phyloP scores from a whole-genome alignment of 2,329 filamentous ascomycete genomes.

The Stemphylium beticola region DNA sequence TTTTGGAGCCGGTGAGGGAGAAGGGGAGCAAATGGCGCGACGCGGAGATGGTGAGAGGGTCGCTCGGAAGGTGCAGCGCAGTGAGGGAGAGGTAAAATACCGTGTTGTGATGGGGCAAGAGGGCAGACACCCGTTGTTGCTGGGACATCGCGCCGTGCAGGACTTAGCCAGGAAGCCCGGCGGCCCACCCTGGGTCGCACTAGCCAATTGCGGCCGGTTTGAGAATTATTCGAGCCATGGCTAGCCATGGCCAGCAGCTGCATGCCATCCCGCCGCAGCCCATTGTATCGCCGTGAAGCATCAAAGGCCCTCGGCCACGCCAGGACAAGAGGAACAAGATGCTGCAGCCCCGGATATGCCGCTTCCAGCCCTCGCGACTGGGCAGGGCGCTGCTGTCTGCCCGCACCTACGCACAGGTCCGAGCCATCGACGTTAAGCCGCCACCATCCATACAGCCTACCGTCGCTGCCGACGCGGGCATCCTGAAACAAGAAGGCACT shows the following conservation, averaged over 20 bases:
- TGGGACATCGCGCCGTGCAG: constrained; percentile 19
- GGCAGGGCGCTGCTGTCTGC: constrained; percentile 55
- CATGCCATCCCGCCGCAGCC: constrained; percentile 25
- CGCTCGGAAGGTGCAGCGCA: constrained; percentile 21
- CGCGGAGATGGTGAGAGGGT: not conserved
- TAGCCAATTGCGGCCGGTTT: constrained; percentile 34
- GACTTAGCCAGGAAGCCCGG: constrained; percentile 14
- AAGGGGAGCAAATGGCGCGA: constrained; percentile 1
- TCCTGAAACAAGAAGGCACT: constrained; percentile 32
- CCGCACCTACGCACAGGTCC: constrained; percentile 61
- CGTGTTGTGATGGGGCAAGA: constrained; percentile 24
- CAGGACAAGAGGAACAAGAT: constrained; percentile 50
- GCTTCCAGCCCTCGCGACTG: constrained; percentile 57
- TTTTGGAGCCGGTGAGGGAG: constrained; percentile 15
- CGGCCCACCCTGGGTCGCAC: constrained; percentile 18
- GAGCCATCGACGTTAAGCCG: constrained; percentile 43
- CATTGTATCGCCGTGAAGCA: constrained; percentile 27
- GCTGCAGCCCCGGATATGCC: constrained; percentile 70
- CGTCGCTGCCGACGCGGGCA: constrained; percentile 34
- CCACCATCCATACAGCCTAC: constrained; percentile 44
- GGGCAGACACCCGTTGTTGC: constrained; percentile 23
- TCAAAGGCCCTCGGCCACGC: constrained; percentile 17
- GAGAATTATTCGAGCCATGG: constrained; percentile 41
- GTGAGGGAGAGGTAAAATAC: constrained; percentile 1
- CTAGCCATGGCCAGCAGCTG: constrained; percentile 26